Evolutionary conservation across 495 filamentous ascomycete genomes (phyloP).

Genomic region (Neurospora sp.): DNA sequence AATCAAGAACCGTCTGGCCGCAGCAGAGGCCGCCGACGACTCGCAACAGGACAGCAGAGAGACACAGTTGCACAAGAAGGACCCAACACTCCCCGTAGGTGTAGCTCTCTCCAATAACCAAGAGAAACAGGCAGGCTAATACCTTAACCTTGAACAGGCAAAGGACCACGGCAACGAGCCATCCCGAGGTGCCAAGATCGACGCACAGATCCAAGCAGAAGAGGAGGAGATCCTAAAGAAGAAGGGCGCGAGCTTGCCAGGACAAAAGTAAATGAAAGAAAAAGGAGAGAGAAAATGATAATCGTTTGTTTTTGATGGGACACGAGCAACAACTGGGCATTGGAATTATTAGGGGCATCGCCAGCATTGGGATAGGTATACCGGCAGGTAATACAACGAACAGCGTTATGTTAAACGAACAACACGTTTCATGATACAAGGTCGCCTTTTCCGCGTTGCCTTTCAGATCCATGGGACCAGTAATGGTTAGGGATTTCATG

Average conservation of each 20-base stretch:
- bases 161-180: conserved; percentile 60
- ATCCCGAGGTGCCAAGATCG: conserved; percentile 60
- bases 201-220: conserved; percentile 57
- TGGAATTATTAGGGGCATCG: not conserved
- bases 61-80: conserved; percentile 48
- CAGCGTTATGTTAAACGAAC: not conserved
- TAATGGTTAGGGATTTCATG: not conserved
- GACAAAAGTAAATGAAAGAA: conserved; percentile 8
- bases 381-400: not conserved
- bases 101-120: not conserved
- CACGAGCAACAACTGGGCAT: not conserved
- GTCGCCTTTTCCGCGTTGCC: not conserved
- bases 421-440: not conserved
- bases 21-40: conserved; percentile 38
- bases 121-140: conserved; percentile 4
- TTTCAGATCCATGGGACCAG: not conserved
- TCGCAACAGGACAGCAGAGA: conserved; percentile 35
- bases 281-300: not conserved
- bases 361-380: not conserved
- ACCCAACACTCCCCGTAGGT: conserved; percentile 60
- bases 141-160: conserved; percentile 38
- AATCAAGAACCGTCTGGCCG: conserved; percentile 66
- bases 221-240: conserved; percentile 55
- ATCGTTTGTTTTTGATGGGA: not conserved
- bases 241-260: conserved; percentile 39